Percentiles rank a stretch among this genome's conserved stretches.
Evolutionary conservation across 179 eudicot species (phyloP).

Genomic region (Dionaea muscipula): DNA sequence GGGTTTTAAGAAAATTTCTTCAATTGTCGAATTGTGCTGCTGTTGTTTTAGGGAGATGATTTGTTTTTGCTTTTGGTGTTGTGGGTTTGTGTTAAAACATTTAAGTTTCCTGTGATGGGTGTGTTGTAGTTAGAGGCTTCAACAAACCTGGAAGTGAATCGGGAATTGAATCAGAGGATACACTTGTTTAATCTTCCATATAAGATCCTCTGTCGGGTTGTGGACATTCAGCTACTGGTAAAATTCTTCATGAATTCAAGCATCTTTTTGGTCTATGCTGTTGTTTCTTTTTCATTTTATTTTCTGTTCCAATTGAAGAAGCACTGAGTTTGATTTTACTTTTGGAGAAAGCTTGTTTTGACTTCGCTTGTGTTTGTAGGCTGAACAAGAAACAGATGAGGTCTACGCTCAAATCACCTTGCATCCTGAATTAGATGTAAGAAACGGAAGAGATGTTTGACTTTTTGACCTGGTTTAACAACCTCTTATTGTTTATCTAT

Average conservation of each 20-base stretch:
- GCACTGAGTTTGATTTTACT: not conserved
- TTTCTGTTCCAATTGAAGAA: not conserved
- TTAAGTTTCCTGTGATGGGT: not conserved
- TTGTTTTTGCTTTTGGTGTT: conserved; percentile 2
- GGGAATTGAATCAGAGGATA: conserved; percentile 43
- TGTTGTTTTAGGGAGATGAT: not conserved
- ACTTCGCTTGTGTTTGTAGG: conserved; percentile 25
- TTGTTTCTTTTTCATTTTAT: not conserved
- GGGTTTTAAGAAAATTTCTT: no score
- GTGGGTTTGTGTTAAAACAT: conserved; percentile 12
- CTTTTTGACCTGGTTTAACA: conserved; percentile 11
- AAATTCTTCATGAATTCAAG: not conserved
- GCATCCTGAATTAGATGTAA: conserved; percentile 40
- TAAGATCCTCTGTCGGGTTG: conserved; percentile 72
- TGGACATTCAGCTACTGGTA: conserved; percentile 52
- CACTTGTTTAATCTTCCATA: conserved; percentile 48
- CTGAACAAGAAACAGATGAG: conserved; percentile 50
- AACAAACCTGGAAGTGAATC: conserved; percentile 57
- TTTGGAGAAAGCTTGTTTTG: not conserved
- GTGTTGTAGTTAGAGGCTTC: conserved; percentile 65
- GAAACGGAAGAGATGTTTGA: conserved; percentile 21
- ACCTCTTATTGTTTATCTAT: not conserved
- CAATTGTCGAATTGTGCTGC: not conserved
- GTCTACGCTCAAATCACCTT: conserved; percentile 53
- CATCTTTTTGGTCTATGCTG: no score